Evolutionary conservation across 129 eudicot species (phyloP), one percentile per base, ranked within the genome.

Genomic region (Pittosporum tobira): DNA sequence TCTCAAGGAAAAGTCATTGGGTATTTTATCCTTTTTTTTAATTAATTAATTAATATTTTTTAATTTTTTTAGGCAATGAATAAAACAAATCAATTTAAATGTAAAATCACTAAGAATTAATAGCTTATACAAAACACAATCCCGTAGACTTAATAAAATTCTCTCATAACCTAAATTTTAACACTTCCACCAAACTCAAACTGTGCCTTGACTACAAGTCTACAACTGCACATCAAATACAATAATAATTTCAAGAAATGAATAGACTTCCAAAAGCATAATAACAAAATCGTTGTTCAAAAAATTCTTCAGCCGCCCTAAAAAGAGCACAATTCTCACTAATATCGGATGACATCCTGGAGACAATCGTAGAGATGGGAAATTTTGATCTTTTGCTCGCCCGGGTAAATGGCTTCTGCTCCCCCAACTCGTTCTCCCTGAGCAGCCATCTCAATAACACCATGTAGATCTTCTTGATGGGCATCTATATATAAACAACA

Each of bases 371-470:
- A 91, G 79, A 91, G 85, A 75, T 91, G 98, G 22, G 84, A 61
- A 28, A 91, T 74, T 29, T 76, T 50, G 61, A 91, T 86, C 78
- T 83, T 86, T 46, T 86, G 84, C 63, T 76, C 75, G 40, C 98
- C 95, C 0, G 85, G 69, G 66, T 71, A 91, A 51, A 91, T 78
- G n/a, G 98, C 87, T 62, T 91, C 98, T 15, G 95, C 95, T 66
- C 74, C 72, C 46, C 83, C 94, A 26, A 95, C 98, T 1, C 77
- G 75, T 57, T 91, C 94, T 54, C 98, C 98, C 60, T 91, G 95
- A 63, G 98, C 98, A 58, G 98, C 94, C 96, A 86, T 91, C 67
- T 86, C 96, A n/a, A 86, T 72, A n/a, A n/a, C 15, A 91, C 80
- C 95, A 86, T 91, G 70, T 83, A 86, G 5, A 91, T 76, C 84